Evolutionary conservation across 331 rosid species (phyloP).

Genomic region (Saraca asoca): DNA sequence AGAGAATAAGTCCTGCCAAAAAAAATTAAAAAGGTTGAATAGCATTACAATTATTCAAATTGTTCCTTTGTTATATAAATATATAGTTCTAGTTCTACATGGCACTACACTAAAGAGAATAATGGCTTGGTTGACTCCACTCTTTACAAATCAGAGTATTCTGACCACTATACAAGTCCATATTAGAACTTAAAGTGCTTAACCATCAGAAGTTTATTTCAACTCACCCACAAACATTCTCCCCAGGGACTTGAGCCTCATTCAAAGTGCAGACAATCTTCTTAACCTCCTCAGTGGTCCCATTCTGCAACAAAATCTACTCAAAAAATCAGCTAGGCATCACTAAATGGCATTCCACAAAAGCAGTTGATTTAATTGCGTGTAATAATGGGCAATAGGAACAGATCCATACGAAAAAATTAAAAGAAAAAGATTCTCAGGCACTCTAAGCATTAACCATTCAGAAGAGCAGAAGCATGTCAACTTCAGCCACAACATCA

Average conservation of each 20-base stretch:
- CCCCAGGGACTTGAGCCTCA: slow-evolving; percentile 73
- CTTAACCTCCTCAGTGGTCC: slow-evolving; percentile 81
- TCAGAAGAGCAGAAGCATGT: too few species aligned
- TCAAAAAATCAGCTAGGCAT: slow-evolving; percentile 10
- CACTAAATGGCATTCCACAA: slow-evolving; percentile 1
- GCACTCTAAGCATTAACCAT: background rate
- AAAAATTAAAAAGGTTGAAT: too few species aligned
- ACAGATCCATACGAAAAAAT: slow-evolving; percentile 34
- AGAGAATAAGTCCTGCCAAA: too few species aligned
- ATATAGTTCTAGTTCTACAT: background rate
- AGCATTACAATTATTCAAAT: slow-evolving; percentile 8
- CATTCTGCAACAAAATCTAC: slow-evolving; percentile 60
- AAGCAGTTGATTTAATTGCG: background rate
- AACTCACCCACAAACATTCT: slow-evolving; percentile 83
- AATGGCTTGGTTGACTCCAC: background rate
- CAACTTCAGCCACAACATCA: too few species aligned
- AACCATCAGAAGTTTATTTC: background rate
- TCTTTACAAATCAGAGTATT: slow-evolving; percentile 3
- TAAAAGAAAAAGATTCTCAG: background rate
- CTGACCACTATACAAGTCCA: background rate
- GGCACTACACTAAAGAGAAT: background rate
- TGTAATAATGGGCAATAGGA: background rate
- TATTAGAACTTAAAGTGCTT: slow-evolving; percentile 11
- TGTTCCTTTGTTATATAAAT: background rate
- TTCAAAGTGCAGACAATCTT: slow-evolving; percentile 69